Conservation (phyloP, 2,329 filamentous ascomycete genomes). For the Monilinia fructigena region DNA sequence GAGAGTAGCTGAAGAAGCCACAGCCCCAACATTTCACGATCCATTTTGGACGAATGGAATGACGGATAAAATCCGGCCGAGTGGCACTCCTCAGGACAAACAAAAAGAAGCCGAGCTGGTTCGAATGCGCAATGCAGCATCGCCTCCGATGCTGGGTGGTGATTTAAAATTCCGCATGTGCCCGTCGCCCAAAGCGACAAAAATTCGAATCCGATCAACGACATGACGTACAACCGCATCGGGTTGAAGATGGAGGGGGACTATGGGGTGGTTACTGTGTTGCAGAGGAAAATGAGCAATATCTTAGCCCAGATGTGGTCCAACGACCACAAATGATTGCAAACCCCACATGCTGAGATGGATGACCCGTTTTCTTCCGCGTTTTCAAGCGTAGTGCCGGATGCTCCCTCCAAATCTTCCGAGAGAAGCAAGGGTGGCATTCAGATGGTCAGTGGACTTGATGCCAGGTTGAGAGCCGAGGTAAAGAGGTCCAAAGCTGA, state of each 20-base stretch:
- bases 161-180: constrained; percentile 81
- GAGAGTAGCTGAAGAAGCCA: constrained; percentile 40
- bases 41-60: constrained; percentile 42
- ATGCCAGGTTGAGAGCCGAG: constrained; percentile 35
- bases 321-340: constrained; percentile 40
- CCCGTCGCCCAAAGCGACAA: constrained; percentile 77
- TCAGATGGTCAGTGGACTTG: constrained; percentile 38
- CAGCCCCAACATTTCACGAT: constrained; percentile 38
- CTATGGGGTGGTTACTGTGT: constrained; percentile 76
- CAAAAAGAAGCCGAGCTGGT: constrained; percentile 43
- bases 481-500: constrained; percentile 33
- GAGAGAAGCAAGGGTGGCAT: constrained; percentile 29
- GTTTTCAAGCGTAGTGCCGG: constrained; percentile 30
- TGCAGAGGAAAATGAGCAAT: constrained; percentile 41
- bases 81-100: constrained; percentile 28
- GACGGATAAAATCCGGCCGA: constrained; percentile 32
- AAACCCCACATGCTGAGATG: constrained; percentile 40
- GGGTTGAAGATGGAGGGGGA: constrained; percentile 59
- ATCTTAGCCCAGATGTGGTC: constrained; percentile 40
- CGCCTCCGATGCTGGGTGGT: constrained; percentile 83
- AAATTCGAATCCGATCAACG: constrained; percentile 77
- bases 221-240: constrained; percentile 52
- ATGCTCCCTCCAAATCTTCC: constrained; percentile 15
- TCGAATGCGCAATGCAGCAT: constrained; percentile 57
- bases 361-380: constrained; percentile 41